Evolutionary conservation across 2,329 filamentous ascomycete genomes (phyloP), one percentile per base, ranked within the genome.

Genomic region (Alternaria infectoria): DNA sequence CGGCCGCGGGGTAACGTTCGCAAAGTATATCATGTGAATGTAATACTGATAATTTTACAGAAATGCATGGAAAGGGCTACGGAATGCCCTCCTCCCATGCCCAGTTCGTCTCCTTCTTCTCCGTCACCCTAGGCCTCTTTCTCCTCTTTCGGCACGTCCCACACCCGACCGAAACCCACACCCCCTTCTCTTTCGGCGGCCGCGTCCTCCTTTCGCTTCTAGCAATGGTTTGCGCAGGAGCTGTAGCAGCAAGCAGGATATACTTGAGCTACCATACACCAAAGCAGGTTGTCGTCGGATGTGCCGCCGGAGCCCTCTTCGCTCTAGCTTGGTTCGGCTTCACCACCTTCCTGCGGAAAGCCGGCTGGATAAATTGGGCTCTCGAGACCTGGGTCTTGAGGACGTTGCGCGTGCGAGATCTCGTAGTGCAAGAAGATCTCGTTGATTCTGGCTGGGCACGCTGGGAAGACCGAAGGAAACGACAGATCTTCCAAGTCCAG

Each of bases 81-180:
- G 96, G 96, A 72, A 99, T 99, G 96, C 96, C 96, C 11, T 90
- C 88, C 8, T 97, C 94, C 40, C 96, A 99, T 82, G 92, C 96
- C 9, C 96, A 99, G 83, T 99, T 97, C 79, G 91, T 95, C 65
- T 87, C 91, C 59, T 99, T 93, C 84, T 98, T 97, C 86, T 91
- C 93, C 61, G 83, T 97, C 61, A 96, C 92, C 66, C 83, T 98
- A 63, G 85, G 88, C 23, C 84, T 99, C 19, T 98, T 98, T 83
- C 86, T 99, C 47, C 86, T 97, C 49, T 83, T 94, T 64, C 88
- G 95, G 64, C 93, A 97, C 80, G 70, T 73, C 15, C 80, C 81
- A 5, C 76, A 82, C 57, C 59, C 85, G 77, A 77, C 82, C 71
- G 82, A 84, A 25, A 81, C 81, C 49, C 83, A 83, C 58, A 81